Conservation (phyloP, 2,329 filamentous ascomycete genomes). For the Paecilomyces formosus region DNA sequence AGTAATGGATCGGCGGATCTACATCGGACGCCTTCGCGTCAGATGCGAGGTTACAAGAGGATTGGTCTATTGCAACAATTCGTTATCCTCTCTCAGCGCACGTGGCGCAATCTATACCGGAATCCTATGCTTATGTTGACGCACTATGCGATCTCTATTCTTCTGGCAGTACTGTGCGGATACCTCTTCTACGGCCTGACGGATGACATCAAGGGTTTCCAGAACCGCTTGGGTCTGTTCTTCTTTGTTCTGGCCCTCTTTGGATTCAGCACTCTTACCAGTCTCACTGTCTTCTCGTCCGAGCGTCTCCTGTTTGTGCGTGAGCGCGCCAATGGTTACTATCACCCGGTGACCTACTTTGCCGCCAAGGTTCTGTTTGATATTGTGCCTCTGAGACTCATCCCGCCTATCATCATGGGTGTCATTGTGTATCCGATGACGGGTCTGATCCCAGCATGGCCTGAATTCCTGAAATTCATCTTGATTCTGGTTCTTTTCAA, state of each 20-base stretch:
- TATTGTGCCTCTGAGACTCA: conserved; percentile 85
- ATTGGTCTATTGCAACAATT: conserved; percentile 78
- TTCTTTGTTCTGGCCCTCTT: conserved; percentile 95
- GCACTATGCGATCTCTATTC: conserved; percentile 93
- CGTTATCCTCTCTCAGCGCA: conserved; percentile 77
- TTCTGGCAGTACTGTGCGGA: conserved; percentile 87
- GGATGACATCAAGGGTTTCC: conserved; percentile 94
- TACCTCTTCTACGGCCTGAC: conserved; percentile 95
- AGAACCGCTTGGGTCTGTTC: conserved; percentile 93
- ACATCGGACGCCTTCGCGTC: conserved; percentile 43
- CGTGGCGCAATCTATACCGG: conserved; percentile 94
- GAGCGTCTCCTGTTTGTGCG: conserved; percentile 87
- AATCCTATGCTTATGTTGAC: conserved; percentile 98
- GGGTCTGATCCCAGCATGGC: conserved; percentile 71
- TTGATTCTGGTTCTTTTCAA: conserved; percentile 93
- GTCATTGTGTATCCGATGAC: conserved; percentile 98
- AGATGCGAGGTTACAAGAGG: conserved; percentile 74
- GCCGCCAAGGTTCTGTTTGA: conserved; percentile 96
- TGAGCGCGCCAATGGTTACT: conserved; percentile 94
- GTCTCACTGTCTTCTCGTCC: conserved; percentile 83
- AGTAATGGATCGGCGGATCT: conserved; percentile 60
- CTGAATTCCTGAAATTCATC: conserved; percentile 85
- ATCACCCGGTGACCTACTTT: conserved; percentile 89
- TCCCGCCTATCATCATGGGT: conserved; percentile 91
- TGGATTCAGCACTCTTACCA: conserved; percentile 92